Evolutionary conservation across 179 eudicot genomes (phyloP).

Genomic region (Nepenthes alata): DNA sequence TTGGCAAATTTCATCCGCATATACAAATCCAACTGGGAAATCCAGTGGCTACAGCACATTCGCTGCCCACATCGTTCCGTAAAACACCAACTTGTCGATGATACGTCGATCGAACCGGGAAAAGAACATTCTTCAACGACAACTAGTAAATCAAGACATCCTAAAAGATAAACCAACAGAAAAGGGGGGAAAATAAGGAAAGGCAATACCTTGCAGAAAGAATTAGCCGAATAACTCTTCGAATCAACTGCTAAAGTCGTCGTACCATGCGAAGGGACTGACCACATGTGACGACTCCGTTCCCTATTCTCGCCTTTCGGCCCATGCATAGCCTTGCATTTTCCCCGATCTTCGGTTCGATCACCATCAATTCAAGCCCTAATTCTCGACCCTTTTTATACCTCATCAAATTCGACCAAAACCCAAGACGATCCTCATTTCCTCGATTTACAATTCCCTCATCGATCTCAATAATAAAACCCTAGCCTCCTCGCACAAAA

Average conservation of each 20-base stretch:
- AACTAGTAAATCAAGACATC: neutral
- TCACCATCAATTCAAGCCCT: constrained; percentile 33
- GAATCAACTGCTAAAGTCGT: constrained; percentile 28
- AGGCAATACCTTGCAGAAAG: constrained; percentile 33
- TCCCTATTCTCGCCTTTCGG: constrained; percentile 28
- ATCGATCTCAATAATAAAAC: neutral
- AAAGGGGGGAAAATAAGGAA: neutral
- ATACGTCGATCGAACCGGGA: neutral
- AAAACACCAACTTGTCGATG: no score
- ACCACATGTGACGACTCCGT: constrained; percentile 44
- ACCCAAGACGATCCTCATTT: constrained; percentile 25
- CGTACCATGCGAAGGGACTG: constrained; percentile 29
- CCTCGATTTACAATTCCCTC: neutral
- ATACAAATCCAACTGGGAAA: no score
- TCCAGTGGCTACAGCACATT: no score
- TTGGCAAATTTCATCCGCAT: no score
- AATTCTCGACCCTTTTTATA: constrained; percentile 4
- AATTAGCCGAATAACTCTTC: constrained; percentile 11
- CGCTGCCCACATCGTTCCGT: no score
- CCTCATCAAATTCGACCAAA: constrained; percentile 8
- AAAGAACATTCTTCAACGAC: neutral
- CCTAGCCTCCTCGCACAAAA: neutral
- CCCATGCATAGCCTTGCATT: constrained; percentile 61
- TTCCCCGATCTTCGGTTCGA: constrained; percentile 31
- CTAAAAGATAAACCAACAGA: neutral